These are phyloP conservation scores for Trichoderma sp. DNA, from an alignment of 2,329 filamentous ascomycete genomes.

Conservation along the genomic window DNA sequence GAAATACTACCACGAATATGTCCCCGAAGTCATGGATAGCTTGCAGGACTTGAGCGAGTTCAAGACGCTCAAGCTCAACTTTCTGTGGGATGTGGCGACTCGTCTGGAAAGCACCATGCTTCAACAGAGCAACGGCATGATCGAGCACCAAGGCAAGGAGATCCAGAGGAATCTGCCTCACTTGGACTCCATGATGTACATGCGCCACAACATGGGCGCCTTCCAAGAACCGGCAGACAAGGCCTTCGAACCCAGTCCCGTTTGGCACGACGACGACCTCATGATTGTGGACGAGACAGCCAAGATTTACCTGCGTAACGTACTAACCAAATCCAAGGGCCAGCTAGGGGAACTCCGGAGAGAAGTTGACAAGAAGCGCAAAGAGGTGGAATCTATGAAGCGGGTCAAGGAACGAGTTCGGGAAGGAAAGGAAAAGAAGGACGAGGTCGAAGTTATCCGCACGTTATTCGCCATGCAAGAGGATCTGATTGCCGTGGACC, in stretches of 20 bases:
- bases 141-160: constrained; percentile 72
- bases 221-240: constrained; percentile 86
- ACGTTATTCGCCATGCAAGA: constrained; percentile 84
- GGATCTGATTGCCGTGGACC: constrained; percentile 77
- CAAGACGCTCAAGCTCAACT: constrained; percentile 77
- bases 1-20: constrained; percentile 94
- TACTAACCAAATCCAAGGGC: constrained; percentile 84
- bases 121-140: constrained; percentile 66
- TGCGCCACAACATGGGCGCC: constrained; percentile 79
- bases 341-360: constrained; percentile 76
- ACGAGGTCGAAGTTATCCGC: constrained; percentile 80
- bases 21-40: constrained; percentile 89
- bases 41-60: constrained; percentile 93
- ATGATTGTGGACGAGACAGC: constrained; percentile 86
- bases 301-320: constrained; percentile 87
- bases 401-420: constrained; percentile 70
- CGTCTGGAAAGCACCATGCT: constrained; percentile 78
- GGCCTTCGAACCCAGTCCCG: constrained; percentile 86
- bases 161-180: constrained; percentile 84
- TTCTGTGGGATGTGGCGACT: constrained; percentile 77
- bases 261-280: constrained; percentile 90
- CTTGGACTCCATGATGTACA: constrained; percentile 97
- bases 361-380: constrained; percentile 80
- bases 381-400: constrained; percentile 78
- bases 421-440: constrained; percentile 81